Base-by-base conservation (phyloP, 495 filamentous ascomycete genomes). In the Aspergillus taichungensis region DNA sequence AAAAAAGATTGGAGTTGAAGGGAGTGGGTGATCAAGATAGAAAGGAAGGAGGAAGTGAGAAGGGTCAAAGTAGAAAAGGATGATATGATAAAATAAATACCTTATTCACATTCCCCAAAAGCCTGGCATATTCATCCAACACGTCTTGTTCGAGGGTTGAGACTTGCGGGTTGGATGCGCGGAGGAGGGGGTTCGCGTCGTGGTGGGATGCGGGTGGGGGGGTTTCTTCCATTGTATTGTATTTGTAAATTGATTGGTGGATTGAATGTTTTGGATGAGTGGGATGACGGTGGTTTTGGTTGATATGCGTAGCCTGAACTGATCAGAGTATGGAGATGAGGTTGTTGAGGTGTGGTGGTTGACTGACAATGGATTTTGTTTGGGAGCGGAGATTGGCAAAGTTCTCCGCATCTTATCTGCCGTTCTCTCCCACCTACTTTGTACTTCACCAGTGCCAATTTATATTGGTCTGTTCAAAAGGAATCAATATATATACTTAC, bases 121-220 rank as follows among this genome's bases (percentile, higher is more conserved):
- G 67, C 13, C 85, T 79, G 43, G 88, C 73, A 56, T 98, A 98
- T 65, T 96, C 92, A 33, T 95, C 87, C 0, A 98, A 73, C 1
- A 98, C 82, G 61, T 96, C 89, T 66, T 95, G 90, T 67, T 98
- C 90, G 7, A 92, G 77, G 5, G 87, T 83, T 0, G 85, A 76
- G 46, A 73, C 66, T 34, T 61, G 56, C 0, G 66, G 56, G 40
- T 66, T 61, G 24, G 66, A 59, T 24, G 63, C 47, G 34, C 60
- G 54, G 37, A 73, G 63, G 10, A 73, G 63, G 3, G 69, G 67
- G 49, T 32, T 33, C 38, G 12, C 13, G 40, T 43, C 30, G 39
- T 45, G 42, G 32, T 43, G 30, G 32, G 49, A 54, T 57, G 34
- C 9, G 40, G 6, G 50, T 53, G 28, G 52, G 45, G 37, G 46